Base-by-base conservation (phyloP, 192 early-diverging fungal species). In the Nowakowskiella sp. region DNA sequence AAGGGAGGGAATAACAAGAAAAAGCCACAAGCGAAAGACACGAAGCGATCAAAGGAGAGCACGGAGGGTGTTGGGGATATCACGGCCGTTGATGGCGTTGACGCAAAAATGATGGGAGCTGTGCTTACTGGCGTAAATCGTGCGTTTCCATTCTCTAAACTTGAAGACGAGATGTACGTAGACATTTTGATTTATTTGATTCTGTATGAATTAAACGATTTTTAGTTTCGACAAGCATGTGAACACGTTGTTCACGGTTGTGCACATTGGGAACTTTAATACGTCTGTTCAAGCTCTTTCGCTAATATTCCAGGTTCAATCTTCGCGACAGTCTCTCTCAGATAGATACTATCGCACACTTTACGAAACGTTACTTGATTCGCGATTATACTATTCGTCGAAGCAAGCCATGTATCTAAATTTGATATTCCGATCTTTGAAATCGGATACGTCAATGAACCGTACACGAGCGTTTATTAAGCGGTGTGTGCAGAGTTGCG, bases 351-450 rank as follows among this genome's bases (percentile, higher is more conserved):
- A 91, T 72, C 85, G 90, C 44, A 80, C 88, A 3, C 61, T 98
- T 5, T 96, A 96, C 67, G 87, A 85, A 45, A 85, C 91, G 23
- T 64, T 98, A 30, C 62, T 94, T 26, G 90, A 98, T 54, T 76
- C 81, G 23, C 81, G 93, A 23, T 64, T 96, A 16, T 68, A 64
- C 30, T 60, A 67, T 30, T 74, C 84, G 8, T 91, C 89, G 13
- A 92, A 93, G 67, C 91, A 92, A 54, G 87, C 91, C 21, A 80
- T 92, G 75, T 96, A 90, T 62, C 77, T 96, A 42, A 98, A 98
- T 62, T 70, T 98, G 13, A 67, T 98, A 3, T 92, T 77, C 75
- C 80, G 85, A 43, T 84, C 91, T 16, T 66, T 98, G 3, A 84
- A 81, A 55, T 70, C 80, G 30, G 95, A 98, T 61, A 55, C 67